These are phyloP conservation scores for Trichoderma endophyticum DNA, from an alignment of 2,329 filamentous ascomycete species.

Conservation along the genomic window DNA sequence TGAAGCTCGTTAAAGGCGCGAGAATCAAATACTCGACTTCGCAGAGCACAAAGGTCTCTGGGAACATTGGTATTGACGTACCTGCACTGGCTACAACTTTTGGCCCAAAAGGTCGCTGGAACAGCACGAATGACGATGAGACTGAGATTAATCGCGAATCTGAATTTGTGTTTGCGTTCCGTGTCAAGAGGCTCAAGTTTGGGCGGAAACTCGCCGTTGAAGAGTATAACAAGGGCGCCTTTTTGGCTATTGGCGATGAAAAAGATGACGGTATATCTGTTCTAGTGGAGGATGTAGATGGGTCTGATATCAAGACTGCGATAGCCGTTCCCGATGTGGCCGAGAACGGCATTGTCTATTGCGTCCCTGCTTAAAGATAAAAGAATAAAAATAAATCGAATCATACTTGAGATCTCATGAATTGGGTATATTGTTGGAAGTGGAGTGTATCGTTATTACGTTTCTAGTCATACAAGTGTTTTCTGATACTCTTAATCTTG, in stretches of 20 bases:
- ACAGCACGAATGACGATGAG: neutral
- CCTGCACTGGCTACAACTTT: neutral
- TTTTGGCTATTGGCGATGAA: neutral
- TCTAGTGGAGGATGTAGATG: neutral
- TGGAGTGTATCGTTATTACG: neutral
- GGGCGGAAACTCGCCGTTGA: neutral
- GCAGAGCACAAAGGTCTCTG: neutral
- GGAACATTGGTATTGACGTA: neutral
- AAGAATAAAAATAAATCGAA: neutral
- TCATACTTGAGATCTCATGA: neutral
- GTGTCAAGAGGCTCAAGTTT: neutral
- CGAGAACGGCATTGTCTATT: neutral
- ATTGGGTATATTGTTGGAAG: neutral
- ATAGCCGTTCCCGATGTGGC: neutral
- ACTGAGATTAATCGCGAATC: neutral
- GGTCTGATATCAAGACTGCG: neutral
- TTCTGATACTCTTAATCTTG: neutral
- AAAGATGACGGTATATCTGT: neutral
- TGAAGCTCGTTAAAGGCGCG: slow-evolving; percentile 2
- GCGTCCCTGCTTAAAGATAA: neutral
- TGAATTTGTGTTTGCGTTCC: slow-evolving; percentile 3
- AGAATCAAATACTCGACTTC: neutral
- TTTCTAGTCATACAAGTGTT: neutral
- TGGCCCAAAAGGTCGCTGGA: neutral
- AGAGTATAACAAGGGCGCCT: slow-evolving; percentile 1